A percentile compares a stretch with the other conserved stretches of the same genome.
Evolutionary conservation across 2,329 filamentous ascomycete species (phyloP).

Genomic region (Apiospora phragmitis): DNA sequence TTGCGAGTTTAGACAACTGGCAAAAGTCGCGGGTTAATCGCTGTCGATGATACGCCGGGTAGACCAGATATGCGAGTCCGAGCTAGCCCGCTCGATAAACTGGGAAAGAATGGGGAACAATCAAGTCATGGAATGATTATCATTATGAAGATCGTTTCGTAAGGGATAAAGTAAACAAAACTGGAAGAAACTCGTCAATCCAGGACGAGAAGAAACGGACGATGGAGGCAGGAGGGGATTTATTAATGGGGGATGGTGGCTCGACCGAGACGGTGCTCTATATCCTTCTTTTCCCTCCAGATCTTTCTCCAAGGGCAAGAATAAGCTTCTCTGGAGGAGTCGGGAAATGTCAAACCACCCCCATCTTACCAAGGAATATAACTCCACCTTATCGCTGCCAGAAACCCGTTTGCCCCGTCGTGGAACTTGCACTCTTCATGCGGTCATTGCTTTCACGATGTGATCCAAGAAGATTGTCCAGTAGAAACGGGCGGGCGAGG

Average conservation of each 20-base stretch:
- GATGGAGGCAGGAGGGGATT: neutral
- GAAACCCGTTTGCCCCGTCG: neutral
- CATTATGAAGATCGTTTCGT: slow-evolving; percentile 5
- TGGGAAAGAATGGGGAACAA: slow-evolving; percentile 1
- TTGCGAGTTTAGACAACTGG: slow-evolving; percentile 3
- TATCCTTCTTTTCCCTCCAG: neutral
- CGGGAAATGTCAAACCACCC: slow-evolving; percentile 1
- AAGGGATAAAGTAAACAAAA: neutral
- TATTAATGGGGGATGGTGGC: slow-evolving; percentile 5
- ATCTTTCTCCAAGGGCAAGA: neutral
- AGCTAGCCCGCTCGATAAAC: neutral
- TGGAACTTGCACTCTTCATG: neutral
- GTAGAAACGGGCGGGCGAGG: neutral
- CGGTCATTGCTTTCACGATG: neutral
- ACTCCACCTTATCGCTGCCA: neutral
- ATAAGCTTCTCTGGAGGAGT: neutral
- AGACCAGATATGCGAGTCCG: neutral
- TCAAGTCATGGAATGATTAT: slow-evolving; percentile 6
- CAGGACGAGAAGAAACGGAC: neutral
- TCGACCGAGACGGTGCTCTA: neutral
- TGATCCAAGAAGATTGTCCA: neutral
- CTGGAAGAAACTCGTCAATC: neutral
- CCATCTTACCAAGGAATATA: neutral
- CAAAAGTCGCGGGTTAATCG: slow-evolving; percentile 1
- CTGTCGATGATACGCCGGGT: slow-evolving; percentile 6